phyloP scores from a whole-genome alignment of 352 stramenopile genomes.

The Phytophthora ohioensis region DNA sequence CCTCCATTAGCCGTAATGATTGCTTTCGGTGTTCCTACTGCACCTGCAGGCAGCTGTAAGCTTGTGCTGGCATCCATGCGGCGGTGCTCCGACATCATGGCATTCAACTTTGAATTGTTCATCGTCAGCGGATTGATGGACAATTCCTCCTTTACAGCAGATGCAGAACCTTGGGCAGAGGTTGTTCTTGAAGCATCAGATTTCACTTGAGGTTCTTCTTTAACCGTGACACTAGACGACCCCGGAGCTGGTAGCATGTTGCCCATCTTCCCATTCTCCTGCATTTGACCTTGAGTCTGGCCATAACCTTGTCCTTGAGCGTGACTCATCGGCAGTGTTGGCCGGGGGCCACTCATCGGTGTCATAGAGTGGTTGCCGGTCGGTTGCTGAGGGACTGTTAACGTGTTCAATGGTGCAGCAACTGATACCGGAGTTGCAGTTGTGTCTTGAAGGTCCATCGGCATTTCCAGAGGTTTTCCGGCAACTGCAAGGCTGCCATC shows the following conservation, averaged over 20 bases:
- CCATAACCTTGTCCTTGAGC: conserved; percentile 24
- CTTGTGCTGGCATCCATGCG: conserved; percentile 67
- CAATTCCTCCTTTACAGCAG: conserved; percentile 41
- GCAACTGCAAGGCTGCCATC: conserved; percentile 30
- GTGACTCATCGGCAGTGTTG: conserved; percentile 14
- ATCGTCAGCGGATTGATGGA: conserved; percentile 75
- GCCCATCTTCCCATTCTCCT: conserved; percentile 12
- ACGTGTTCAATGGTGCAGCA: conserved; percentile 31
- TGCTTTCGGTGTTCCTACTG: conserved; percentile 44
- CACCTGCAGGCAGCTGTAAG: conserved; percentile 43
- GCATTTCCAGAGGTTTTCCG: conserved; percentile 66
- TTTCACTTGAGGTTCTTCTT: conserved; percentile 39
- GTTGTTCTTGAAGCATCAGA: conserved; percentile 1
- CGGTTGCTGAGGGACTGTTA: conserved; percentile 21
- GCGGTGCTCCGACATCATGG: conserved; percentile 86
- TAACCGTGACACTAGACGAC: conserved; percentile 17
- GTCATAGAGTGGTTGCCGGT: conserved; percentile 5
- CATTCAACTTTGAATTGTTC: conserved; percentile 89
- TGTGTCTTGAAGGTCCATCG: conserved; percentile 63
- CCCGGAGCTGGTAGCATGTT: conserved; percentile 5
- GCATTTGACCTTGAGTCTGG: conserved; percentile 10
- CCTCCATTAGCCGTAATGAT: conserved; percentile 29
- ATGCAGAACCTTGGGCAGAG: conserved; percentile 6
- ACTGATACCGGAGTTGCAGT: conserved; percentile 32
- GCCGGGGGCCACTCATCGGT: conserved; percentile 20